Base-by-base conservation (phyloP, 169 alveolate genomes). In the Pseudocohnilembus persalinus region DNA sequence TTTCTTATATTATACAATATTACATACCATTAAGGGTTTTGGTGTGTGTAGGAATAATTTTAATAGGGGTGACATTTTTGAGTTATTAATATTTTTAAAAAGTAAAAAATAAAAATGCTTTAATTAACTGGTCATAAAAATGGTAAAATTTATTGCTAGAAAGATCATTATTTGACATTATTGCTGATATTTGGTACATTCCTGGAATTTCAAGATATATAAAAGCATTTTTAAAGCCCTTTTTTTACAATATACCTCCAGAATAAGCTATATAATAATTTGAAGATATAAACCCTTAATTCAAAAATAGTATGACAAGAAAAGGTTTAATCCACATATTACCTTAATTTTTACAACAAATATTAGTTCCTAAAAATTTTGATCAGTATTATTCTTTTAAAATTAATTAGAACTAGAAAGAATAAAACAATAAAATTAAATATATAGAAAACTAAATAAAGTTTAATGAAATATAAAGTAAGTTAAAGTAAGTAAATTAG, bases 181-280 rank as follows among this genome's bases (percentile, higher is more conserved):
- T 82, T 11, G 72, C 81, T 74, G 87, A 82, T 35, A 74, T 82
- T 34, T 82, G 87, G 87, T 82, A 82, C 31, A 73, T 82, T 26
- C 74, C 73, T 73, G 34, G 81, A 0, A 82, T 82, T 29, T 73
- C 73, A 31, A 82, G 81, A 82, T 80, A 82, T 82, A 32, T 82
- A 15, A 73, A 64, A 82, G 74, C 75, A 28, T 82, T 82, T 29
- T 34, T 82, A 29, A 26, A 64, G 30, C 87, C 87, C 11, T 73
- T 82, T 73, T 29, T 82, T 31, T 73, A 34, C 34, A 82, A 74
- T 29, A 73, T 73, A 74, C 25, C 87, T 28, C 87, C 87, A 27
- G 68, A 72, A 74, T 78, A 82, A 35, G 33, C 75, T 1, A 73
- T 82, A 4, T 49, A 82, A 82, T 73, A 78, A n/a, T 74, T 82